A percentile compares a stretch with the other conserved stretches of the same genome.
Conservation (phyloP, 768 basidiomycete species). For the Lactarius sp. region DNA sequence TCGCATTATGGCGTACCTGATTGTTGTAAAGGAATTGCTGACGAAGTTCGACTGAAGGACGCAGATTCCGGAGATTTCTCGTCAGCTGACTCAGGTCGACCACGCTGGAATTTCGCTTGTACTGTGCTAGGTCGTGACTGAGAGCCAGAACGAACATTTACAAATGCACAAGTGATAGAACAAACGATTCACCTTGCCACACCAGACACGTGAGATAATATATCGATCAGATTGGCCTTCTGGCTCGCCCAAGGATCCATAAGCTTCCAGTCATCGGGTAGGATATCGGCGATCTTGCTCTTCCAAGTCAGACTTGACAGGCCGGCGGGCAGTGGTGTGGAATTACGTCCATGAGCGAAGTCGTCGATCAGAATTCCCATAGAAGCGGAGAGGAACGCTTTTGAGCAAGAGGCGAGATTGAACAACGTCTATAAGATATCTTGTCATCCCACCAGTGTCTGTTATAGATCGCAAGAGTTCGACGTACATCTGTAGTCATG, state of each 20-base stretch:
- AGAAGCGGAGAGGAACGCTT: slow-evolving; percentile 38
- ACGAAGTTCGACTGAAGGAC: slow-evolving; percentile 37
- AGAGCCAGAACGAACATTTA: background rate
- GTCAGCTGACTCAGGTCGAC: slow-evolving; percentile 6
- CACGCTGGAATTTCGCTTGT: background rate
- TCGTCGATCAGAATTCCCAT: slow-evolving; percentile 42
- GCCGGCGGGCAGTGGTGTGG: slow-evolving; percentile 33
- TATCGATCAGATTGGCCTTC: slow-evolving; percentile 36
- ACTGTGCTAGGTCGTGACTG: slow-evolving; percentile 14
- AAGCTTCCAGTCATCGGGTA: slow-evolving; percentile 38
- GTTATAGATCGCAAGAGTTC: background rate
- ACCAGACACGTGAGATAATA: slow-evolving; percentile 40
- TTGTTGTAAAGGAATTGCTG: slow-evolving; percentile 40
- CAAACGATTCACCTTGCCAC: slow-evolving; percentile 32
- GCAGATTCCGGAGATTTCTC: slow-evolving; percentile 31
- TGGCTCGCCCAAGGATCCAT: slow-evolving; percentile 39
- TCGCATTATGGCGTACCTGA: slow-evolving; percentile 27
- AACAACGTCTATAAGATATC: slow-evolving; percentile 35
- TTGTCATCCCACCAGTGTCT: background rate
- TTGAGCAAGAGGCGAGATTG: slow-evolving; percentile 36
- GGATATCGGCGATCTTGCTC: slow-evolving; percentile 35
- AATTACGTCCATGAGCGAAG: slow-evolving; percentile 35
- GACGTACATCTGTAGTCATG: slow-evolving; percentile 21
- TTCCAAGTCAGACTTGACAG: slow-evolving; percentile 35
- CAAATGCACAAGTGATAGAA: background rate